Base-by-base conservation (phyloP, 352 stramenopile genomes). In the Phytophthora idaei region DNA sequence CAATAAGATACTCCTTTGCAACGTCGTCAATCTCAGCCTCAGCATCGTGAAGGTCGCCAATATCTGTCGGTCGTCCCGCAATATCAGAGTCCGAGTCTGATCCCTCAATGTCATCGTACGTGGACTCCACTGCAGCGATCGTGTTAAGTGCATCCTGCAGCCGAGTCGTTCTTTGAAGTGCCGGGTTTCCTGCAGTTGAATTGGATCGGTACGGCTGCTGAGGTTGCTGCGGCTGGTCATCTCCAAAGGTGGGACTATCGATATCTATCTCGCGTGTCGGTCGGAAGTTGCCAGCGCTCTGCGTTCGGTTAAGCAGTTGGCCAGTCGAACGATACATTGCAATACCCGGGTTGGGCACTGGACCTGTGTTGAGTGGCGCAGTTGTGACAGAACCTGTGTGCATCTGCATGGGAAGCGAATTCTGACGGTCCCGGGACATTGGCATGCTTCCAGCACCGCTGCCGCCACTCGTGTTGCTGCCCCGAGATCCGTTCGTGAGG, bases 381-480 rank as follows among this genome's bases (percentile, higher is more conserved):
- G 62, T 51, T 48, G 47, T 28, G 17, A 57, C 69, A 5, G 67
- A 57, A 17, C 76, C 64, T 39, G 69, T 59, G 21, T 74, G 70
- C 50, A 88, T 64, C 61, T 89, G 89, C 60, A 88, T 66, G 2
- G 80, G 79, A 11, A 81, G 73, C 4, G 83, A 91, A 68, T 91
- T 87, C 31, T 90, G 72, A 4, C 83, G 80, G 41, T 90, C 82
- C 3, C 81, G 78, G 7, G 67, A 68, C 51, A 61, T 58, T 0
- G 62, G 37, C 7, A 69, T 28, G 36, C 32, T 61, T 7, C 64
- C 63, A 61, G 21, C 44, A 29, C 54, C 61, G 45, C 74, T 81
- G 14, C 74, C 51, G 1, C 71, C 71, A 60, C 71, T 78, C 12
- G 62, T 65, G 25, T 67, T 73, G 45, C 71, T 82, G 29, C 67